Conservation (phyloP, 2,329 filamentous ascomycete genomes). For the Penicillium sp. region DNA sequence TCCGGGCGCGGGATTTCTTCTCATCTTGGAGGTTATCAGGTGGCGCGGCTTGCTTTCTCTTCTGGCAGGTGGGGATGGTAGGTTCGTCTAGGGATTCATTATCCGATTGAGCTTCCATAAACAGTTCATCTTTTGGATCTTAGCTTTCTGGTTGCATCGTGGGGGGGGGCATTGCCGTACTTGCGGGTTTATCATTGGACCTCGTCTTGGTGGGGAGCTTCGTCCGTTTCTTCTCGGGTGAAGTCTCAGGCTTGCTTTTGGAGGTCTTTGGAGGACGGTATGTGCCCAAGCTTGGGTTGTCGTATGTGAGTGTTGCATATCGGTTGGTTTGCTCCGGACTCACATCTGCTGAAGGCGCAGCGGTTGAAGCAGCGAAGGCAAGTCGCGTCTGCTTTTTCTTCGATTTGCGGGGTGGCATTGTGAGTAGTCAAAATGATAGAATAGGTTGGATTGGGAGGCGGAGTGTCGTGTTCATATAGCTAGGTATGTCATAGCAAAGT, state of each 20-base stretch:
- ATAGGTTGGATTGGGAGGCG: not conserved
- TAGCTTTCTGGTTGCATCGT: not conserved
- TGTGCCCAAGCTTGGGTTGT: constrained; percentile 27
- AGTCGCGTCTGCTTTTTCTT: constrained; percentile 46
- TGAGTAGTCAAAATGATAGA: not conserved
- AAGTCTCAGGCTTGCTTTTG: constrained; percentile 2
- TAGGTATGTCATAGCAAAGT: not conserved
- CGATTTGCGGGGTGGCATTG: constrained; percentile 33
- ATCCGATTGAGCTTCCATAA: not conserved
- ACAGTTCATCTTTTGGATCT: not conserved
- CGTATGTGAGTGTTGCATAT: constrained; percentile 37
- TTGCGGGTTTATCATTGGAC: not conserved
- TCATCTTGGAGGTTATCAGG: not conserved
- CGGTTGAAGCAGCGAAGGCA: constrained; percentile 40
- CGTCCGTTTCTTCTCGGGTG: not conserved
- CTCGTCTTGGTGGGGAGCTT: not conserved
- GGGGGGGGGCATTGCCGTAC: not conserved
- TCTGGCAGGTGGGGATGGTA: constrained; percentile 6
- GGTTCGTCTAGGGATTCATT: constrained; percentile 17
- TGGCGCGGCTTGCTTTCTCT: constrained; percentile 9
- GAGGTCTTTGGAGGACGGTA: constrained; percentile 10
- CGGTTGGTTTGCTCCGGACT: constrained; percentile 27
- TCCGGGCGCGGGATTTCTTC: not conserved
- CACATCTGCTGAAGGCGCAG: constrained; percentile 21
- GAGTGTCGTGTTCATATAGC: not conserved